Percentiles rank a stretch among this genome's conserved stretches.
Evolutionary conservation across 148 eudicot genomes (phyloP).

Genomic region (Fagopyrum homotropicum): DNA sequence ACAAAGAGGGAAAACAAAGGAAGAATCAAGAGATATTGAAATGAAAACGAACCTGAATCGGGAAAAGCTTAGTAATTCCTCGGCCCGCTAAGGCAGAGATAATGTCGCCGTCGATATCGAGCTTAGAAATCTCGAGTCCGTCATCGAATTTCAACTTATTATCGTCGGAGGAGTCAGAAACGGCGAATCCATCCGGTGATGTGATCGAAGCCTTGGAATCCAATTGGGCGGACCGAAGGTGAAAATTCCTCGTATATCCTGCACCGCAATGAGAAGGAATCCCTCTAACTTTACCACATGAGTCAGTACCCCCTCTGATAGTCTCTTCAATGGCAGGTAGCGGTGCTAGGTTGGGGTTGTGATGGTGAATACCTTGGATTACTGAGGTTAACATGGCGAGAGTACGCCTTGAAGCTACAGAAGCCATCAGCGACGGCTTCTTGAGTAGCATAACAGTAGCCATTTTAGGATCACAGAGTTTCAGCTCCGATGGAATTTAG

Average conservation of each 20-base stretch:
- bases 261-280: neutral
- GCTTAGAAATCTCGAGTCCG: constrained; percentile 70
- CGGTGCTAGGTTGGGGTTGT: neutral
- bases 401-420: constrained; percentile 11
- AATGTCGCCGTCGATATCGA: constrained; percentile 50
- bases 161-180: constrained; percentile 14
- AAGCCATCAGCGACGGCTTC: constrained; percentile 12
- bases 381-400: constrained; percentile 8
- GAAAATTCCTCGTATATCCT: constrained; percentile 9
- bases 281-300: neutral
- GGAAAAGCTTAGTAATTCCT: constrained; percentile 84
- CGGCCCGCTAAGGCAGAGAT: constrained; percentile 45
- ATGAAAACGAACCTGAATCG: constrained; percentile 61
- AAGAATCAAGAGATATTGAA: neutral
- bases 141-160: constrained; percentile 20
- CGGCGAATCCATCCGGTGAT: constrained; percentile 15
- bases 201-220: constrained; percentile 12
- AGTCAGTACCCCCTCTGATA: neutral
- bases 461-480: neutral
- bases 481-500: neutral
- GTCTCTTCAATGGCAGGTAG: neutral
- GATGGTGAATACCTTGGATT: constrained; percentile 13
- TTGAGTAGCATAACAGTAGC: neutral
- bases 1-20: neutral
- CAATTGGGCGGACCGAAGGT: neutral